Evolutionary conservation across 768 basidiomycete species (phyloP).

Genomic region (Cantharellus cinnabarinus): DNA sequence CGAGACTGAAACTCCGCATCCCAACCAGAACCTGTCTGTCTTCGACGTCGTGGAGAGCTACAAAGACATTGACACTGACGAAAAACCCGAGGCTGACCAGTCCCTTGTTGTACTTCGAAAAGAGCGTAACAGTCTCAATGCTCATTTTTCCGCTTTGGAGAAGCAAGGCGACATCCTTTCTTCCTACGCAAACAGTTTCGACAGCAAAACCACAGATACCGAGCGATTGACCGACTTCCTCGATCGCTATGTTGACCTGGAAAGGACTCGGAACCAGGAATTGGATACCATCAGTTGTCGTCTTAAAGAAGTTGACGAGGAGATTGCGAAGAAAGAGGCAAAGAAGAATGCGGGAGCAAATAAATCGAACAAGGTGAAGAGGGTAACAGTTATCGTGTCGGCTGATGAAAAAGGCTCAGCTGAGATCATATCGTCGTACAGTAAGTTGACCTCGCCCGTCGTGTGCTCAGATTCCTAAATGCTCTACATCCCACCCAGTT

Average conservation of each 20-base stretch:
- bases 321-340: background rate
- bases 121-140: background rate
- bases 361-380: background rate
- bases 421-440: slow-evolving; percentile 5
- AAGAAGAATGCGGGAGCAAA: background rate
- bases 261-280: background rate
- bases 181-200: background rate
- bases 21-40: background rate
- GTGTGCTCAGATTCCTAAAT: background rate
- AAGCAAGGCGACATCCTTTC: background rate
- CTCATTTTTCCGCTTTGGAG: background rate
- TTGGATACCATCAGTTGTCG: background rate
- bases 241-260: background rate
- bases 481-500: background rate
- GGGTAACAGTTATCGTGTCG: slow-evolving; percentile 4
- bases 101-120: background rate
- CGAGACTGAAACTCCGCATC: background rate
- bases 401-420: slow-evolving; percentile 5
- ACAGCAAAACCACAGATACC: background rate
- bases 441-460: background rate
- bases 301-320: background rate
- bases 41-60: background rate
- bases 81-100: background rate
- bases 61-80: background rate
- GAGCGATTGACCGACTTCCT: background rate